Evolutionary conservation across 257 asterid genomes (phyloP), one percentile per base, ranked within the genome.

Genomic region (Jacaranda copaia): DNA sequence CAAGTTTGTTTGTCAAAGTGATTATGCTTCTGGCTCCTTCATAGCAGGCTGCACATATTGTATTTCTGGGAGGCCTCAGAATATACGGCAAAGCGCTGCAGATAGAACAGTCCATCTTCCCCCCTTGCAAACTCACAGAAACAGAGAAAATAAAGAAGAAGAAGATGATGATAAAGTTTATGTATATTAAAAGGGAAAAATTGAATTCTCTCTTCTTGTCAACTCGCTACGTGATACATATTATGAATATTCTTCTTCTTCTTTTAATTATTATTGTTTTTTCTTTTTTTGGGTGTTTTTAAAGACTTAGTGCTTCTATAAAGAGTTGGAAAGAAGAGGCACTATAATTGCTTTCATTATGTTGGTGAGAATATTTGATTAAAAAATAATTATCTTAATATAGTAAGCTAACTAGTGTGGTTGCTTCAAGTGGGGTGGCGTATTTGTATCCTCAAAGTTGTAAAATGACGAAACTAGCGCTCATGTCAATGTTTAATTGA

Each of bases 31-130:
- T 88, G 3, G 97, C 98, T 82, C 97, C 97, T 64, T 94, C 98
- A 14, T 92, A 92, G 79, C 98, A 94, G 43, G 98, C 90, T 39
- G 82, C 90, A 4, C 98, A 94, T 48, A 94, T 91, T 11, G 95
- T 89, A 35, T 90, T 91, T 71, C 98, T 89, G 14, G 97, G 98
- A 20, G 98, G 97, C 88, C 98, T 82, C 46, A 90, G 81, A 70
- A 94, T 86, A 66, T 87, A 89, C 2, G 97, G 98, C 93, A 94
- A 76, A 20, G 93, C 84, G 64, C 95, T 92, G 86, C 98, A 92
- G 78, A 94, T 94, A 2, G 94, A 92, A 68, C 98, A 94, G 75
- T 94, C 98, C 98, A 94, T 94, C 12, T 59, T 51, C 61, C 20
- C 56, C 11, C 48, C 5, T 68, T 36, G 13, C 53, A 2, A 16